Evolutionary conservation across 1,284 basidiomycete genomes (phyloP).

Genomic region (Trichosporon sp.): DNA sequence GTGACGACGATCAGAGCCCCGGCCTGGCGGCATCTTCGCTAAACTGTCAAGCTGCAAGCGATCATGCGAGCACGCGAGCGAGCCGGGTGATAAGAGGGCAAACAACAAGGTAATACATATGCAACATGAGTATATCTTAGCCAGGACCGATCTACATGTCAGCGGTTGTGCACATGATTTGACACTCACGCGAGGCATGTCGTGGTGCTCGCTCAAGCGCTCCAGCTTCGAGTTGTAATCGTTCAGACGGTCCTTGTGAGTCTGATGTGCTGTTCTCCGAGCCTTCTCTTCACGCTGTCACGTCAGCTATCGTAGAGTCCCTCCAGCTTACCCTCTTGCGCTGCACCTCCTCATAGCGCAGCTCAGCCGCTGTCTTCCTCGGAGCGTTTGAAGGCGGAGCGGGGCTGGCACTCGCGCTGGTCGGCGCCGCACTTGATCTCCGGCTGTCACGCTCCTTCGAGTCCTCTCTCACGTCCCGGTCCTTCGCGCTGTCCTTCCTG

Average conservation of each 20-base stretch:
- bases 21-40: neutral
- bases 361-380: conserved; percentile 82
- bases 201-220: conserved; percentile 55
- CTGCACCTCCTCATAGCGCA: conserved; percentile 80
- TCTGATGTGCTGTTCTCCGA: conserved; percentile 72
- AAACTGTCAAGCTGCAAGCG: neutral
- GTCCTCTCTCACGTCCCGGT: conserved; percentile 6
- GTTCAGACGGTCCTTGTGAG: conserved; percentile 91
- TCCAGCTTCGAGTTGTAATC: conserved; percentile 89
- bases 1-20: neutral
- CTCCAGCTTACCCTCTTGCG: conserved; percentile 63
- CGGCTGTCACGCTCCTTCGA: neutral
- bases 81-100: neutral
- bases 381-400: conserved; percentile 10
- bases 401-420: neutral
- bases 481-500: conserved; percentile 52
- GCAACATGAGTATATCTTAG: conserved; percentile 4
- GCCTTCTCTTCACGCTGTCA: conserved; percentile 72
- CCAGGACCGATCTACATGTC: conserved; percentile 19
- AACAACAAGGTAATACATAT: neutral
- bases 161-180: neutral
- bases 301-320: neutral
- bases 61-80: neutral
- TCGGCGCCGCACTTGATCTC: conserved; percentile 5
- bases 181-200: conserved; percentile 42